phyloP scores from a whole-genome alignment of 2,329 filamentous ascomycete species.

The Claviceps purpurea region DNA sequence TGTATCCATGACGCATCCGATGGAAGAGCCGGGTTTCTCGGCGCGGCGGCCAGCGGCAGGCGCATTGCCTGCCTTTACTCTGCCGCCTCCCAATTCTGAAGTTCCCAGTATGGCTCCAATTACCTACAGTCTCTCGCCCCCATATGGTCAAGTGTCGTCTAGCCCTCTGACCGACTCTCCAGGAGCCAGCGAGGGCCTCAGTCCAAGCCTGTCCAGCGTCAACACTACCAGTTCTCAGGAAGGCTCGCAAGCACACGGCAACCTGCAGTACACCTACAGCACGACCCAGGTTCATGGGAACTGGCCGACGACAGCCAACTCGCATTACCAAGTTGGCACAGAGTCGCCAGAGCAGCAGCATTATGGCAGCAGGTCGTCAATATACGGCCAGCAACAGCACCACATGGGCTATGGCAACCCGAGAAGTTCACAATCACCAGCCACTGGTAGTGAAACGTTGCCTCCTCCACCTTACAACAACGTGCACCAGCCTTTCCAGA shows the following conservation, averaged over 20 bases:
- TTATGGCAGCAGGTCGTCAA: slow-evolving; percentile 15
- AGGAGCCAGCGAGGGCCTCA: slow-evolving; percentile 48
- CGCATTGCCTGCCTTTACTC: slow-evolving; percentile 21
- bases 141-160: slow-evolving; percentile 14
- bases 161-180: slow-evolving; percentile 23
- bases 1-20: slow-evolving; percentile 5
- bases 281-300: slow-evolving; percentile 33
- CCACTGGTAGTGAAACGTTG: slow-evolving; percentile 45
- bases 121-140: slow-evolving; percentile 14
- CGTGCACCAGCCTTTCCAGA: slow-evolving; percentile 51
- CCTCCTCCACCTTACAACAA: slow-evolving; percentile 55
- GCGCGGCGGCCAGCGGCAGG: slow-evolving; percentile 21
- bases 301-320: slow-evolving; percentile 43
- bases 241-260: slow-evolving; percentile 40
- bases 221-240: slow-evolving; percentile 43
- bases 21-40: slow-evolving; percentile 21
- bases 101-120: slow-evolving; percentile 21
- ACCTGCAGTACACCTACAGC: slow-evolving; percentile 34
- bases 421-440: slow-evolving; percentile 30
- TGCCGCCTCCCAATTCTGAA: slow-evolving; percentile 22
- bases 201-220: slow-evolving; percentile 46
- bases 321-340: slow-evolving; percentile 41
- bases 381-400: slow-evolving; percentile 39
- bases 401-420: slow-evolving; percentile 27
- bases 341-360: slow-evolving; percentile 15